Percentiles rank a stretch among this genome's conserved stretches.
Evolutionary conservation across 192 early-diverging fungal genomes (phyloP).

Genomic region (Phlyctochytrium planicorne): DNA sequence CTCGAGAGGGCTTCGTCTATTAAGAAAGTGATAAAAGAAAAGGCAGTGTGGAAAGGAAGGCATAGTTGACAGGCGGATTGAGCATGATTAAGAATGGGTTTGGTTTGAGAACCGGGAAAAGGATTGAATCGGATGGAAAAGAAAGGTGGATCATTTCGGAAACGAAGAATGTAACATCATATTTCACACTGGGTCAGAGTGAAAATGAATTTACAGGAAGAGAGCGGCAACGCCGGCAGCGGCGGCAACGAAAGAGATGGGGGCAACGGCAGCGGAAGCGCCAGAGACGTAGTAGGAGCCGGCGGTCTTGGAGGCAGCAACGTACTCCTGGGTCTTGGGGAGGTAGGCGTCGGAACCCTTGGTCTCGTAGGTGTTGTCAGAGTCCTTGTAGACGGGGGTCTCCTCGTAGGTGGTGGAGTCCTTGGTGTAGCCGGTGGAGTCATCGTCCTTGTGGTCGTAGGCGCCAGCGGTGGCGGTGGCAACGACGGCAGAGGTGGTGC

Average conservation of each 20-base stretch:
- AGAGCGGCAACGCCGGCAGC: background rate
- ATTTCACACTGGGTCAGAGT: too few species aligned
- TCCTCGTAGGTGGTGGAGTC: background rate
- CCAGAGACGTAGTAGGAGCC: background rate
- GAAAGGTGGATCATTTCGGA: too few species aligned
- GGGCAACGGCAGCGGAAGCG: background rate
- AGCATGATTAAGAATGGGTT: too few species aligned
- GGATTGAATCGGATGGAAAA: too few species aligned
- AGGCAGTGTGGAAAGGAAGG: too few species aligned
- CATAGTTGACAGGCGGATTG: too few species aligned
- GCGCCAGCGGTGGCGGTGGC: background rate
- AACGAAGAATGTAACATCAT: too few species aligned
- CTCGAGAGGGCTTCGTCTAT: too few species aligned
- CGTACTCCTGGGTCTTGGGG: background rate
- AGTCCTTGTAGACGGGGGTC: background rate
- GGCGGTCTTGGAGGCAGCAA: background rate
- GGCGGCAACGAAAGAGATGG: background rate
- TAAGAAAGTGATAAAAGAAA: too few species aligned
- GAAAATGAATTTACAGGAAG: slow-evolving; percentile 1
- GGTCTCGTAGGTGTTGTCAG: background rate
- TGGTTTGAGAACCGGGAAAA: too few species aligned
- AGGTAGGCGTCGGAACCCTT: background rate
- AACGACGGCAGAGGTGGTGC: too few species aligned
- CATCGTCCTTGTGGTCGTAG: background rate
- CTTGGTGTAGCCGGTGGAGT: background rate